Percentiles rank a stretch among this genome's conserved stretches.
phyloP scores from a whole-genome alignment of 352 stramenopile species.

The Phytophthora agathidicida region DNA sequence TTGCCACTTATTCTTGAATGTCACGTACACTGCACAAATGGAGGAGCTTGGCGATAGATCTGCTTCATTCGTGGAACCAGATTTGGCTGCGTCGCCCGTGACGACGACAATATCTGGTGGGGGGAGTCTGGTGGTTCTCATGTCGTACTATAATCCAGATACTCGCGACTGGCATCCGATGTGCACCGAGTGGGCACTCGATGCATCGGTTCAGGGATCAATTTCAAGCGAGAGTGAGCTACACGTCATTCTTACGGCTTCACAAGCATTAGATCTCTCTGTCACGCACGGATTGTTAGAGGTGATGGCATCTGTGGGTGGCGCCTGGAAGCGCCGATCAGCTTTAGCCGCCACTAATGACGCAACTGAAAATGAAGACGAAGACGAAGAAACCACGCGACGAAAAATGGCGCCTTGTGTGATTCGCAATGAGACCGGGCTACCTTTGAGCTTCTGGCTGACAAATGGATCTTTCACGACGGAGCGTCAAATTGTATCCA shows the following conservation, averaged over 20 bases:
- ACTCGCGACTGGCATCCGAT: constrained; percentile 84
- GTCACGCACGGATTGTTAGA: constrained; percentile 83
- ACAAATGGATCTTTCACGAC: constrained; percentile 52
- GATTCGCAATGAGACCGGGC: constrained; percentile 79
- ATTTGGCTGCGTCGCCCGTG: constrained; percentile 16
- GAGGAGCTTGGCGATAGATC: constrained; percentile 13
- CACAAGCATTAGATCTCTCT: constrained; percentile 73
- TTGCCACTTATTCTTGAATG: constrained; percentile 79
- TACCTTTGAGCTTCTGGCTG: constrained; percentile 76
- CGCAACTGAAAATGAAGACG: constrained; percentile 13
- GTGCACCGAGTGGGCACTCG: constrained; percentile 78
- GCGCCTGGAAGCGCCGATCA: constrained; percentile 65
- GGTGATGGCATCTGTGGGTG: constrained; percentile 74
- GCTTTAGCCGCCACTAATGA: constrained; percentile 7
- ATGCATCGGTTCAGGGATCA: constrained; percentile 66
- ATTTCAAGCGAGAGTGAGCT: constrained; percentile 60
- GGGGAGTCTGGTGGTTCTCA: constrained; percentile 60
- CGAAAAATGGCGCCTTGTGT: constrained; percentile 72
- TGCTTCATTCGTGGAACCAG: constrained; percentile 23
- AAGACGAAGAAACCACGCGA: constrained; percentile 35
- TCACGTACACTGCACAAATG: constrained; percentile 47
- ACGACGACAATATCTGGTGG: constrained; percentile 70
- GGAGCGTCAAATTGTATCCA: constrained; percentile 41
- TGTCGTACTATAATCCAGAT: constrained; percentile 86
- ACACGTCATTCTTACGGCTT: constrained; percentile 76